Conservation (phyloP, 202 grass and related monocot species). For the Saccharum hybrid region DNA sequence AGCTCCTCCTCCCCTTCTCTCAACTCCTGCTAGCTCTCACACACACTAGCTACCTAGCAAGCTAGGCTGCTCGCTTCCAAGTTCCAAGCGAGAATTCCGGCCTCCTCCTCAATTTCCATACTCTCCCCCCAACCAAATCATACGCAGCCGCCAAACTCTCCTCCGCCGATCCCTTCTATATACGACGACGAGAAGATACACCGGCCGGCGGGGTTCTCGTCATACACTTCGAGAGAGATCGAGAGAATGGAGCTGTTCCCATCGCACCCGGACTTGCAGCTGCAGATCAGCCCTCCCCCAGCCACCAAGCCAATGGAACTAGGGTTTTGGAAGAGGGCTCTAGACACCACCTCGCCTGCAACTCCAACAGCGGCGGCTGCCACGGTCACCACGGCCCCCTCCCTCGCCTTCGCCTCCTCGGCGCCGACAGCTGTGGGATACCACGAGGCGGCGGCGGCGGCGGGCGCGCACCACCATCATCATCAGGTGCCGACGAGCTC, state of each 20-base stretch:
- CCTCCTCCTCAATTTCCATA: slow-evolving; percentile 30
- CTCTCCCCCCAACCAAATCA: background rate
- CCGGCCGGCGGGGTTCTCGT: background rate
- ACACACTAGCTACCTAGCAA: background rate
- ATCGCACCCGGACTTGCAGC: slow-evolving; percentile 79
- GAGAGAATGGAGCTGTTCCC: slow-evolving; percentile 87
- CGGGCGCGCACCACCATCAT: slow-evolving; percentile 13
- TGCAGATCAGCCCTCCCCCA: slow-evolving; percentile 75
- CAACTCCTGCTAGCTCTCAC: slow-evolving; percentile 30
- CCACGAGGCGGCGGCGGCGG: slow-evolving; percentile 29
- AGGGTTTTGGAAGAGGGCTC: slow-evolving; percentile 87
- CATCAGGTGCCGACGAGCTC: background rate
- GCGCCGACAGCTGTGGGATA: slow-evolving; percentile 23
- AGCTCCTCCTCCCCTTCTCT: background rate
- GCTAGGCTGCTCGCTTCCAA: background rate
- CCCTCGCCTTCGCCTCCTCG: slow-evolving; percentile 28
- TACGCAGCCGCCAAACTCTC: background rate
- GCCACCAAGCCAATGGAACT: slow-evolving; percentile 63
- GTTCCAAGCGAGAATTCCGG: slow-evolving; percentile 27
- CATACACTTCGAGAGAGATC: background rate
- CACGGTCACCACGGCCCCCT: background rate
- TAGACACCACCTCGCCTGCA: slow-evolving; percentile 35
- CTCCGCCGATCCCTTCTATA: background rate
- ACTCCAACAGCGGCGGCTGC: background rate
- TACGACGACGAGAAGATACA: background rate